These are phyloP conservation scores for Saposhnikovia divaricata DNA, from an alignment of 129 eudicot genomes.

Conservation along the genomic window DNA sequence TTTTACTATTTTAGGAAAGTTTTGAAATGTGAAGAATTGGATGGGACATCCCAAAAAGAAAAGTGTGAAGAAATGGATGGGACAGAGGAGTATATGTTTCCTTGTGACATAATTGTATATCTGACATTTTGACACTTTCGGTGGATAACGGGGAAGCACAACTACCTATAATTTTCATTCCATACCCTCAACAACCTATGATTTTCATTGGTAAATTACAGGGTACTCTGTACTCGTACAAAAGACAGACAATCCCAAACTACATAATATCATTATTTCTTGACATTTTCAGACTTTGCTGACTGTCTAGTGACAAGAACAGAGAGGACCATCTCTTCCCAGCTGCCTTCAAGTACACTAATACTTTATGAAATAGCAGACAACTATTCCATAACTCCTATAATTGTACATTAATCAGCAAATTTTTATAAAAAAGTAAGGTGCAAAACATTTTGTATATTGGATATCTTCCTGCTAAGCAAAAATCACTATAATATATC, in stretches of 20 bases:
- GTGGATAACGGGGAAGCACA: not conserved
- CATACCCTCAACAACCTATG: too few relatives aligned
- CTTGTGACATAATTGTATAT: too few relatives aligned
- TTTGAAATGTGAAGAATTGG: too few relatives aligned
- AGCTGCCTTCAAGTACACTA: not conserved
- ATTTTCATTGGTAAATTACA: too few relatives aligned
- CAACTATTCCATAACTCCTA: not conserved
- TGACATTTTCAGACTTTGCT: not conserved
- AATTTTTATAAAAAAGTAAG: not conserved
- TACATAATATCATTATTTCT: not conserved
- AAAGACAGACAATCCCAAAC: not conserved
- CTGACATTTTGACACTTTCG: not conserved
- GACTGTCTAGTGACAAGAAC: not conserved
- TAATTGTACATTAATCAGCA: not conserved
- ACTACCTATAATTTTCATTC: not conserved
- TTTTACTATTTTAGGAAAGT: too few relatives aligned
- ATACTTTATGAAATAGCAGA: not conserved
- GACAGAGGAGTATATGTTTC: too few relatives aligned
- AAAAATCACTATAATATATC: not conserved
- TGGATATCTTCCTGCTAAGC: slow-evolving; percentile 6
- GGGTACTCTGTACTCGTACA: too few relatives aligned
- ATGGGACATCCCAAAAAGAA: too few relatives aligned
- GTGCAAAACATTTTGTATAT: slow-evolving; percentile 4
- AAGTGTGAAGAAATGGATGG: too few relatives aligned
- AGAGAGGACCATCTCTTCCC: not conserved